Conservation (phyloP, 495 filamentous ascomycete genomes). For the Penicillium macrosclerotiorum region DNA sequence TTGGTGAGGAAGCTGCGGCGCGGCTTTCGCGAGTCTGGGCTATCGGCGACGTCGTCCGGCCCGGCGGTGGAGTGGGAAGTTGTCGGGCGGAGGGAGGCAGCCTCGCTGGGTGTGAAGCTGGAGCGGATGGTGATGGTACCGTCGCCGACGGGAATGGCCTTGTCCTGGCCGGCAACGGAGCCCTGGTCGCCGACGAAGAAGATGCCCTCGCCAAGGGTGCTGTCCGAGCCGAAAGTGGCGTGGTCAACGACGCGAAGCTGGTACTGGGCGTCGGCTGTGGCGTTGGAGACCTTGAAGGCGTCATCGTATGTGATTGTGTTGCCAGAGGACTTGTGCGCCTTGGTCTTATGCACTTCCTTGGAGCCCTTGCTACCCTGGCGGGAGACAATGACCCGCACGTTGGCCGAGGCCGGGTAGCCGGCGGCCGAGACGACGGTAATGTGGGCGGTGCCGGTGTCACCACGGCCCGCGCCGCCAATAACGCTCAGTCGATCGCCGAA, state of each 20-base stretch:
- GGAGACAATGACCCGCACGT: slow-evolving; percentile 75
- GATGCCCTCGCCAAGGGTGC: slow-evolving; percentile 74
- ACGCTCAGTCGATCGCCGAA: slow-evolving; percentile 47
- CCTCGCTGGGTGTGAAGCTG: slow-evolving; percentile 48
- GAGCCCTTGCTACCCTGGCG: slow-evolving; percentile 61
- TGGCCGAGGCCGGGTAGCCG: slow-evolving; percentile 74
- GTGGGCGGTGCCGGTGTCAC: slow-evolving; percentile 69
- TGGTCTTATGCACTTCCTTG: slow-evolving; percentile 85
- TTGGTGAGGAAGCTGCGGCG: slow-evolving; percentile 58
- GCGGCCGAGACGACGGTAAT: slow-evolving; percentile 78
- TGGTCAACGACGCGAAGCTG: slow-evolving; percentile 81
- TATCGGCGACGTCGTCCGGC: slow-evolving; percentile 43
- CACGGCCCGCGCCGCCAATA: slow-evolving; percentile 46
- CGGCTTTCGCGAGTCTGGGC: slow-evolving; percentile 50
- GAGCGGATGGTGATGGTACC: slow-evolving; percentile 68
- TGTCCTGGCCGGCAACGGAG: slow-evolving; percentile 61
- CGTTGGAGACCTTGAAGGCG: slow-evolving; percentile 67
- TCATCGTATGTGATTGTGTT: slow-evolving; percentile 69
- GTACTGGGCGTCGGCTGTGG: slow-evolving; percentile 82
- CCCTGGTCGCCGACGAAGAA: slow-evolving; percentile 89
- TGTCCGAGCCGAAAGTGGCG: slow-evolving; percentile 76
- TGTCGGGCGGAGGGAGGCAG: slow-evolving; percentile 31
- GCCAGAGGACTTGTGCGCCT: slow-evolving; percentile 61
- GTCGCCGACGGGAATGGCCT: slow-evolving; percentile 64
- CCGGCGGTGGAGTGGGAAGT: slow-evolving; percentile 39